phyloP scores from a whole-genome alignment of 768 basidiomycete genomes.

The Suillus subalutaceus region DNA sequence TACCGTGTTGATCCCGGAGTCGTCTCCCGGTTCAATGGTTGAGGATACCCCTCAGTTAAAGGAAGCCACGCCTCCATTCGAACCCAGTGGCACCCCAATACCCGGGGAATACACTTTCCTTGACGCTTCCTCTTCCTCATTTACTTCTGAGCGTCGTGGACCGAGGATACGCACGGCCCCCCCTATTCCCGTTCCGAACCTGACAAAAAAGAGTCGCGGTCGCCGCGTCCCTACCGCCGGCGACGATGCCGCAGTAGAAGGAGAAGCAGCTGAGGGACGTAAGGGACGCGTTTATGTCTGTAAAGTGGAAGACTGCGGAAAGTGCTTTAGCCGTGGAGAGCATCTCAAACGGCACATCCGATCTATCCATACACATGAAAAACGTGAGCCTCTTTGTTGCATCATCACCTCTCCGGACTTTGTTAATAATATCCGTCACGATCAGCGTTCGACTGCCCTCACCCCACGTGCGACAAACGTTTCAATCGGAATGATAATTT shows the following conservation, averaged over 20 bases:
- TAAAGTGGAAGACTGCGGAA: slow-evolving; percentile 69
- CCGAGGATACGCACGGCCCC: slow-evolving; percentile 57
- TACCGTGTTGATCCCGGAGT: slow-evolving; percentile 24
- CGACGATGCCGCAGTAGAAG: slow-evolving; percentile 24
- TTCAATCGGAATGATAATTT: slow-evolving; percentile 85
- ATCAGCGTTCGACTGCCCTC: slow-evolving; percentile 74
- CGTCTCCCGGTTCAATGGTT: slow-evolving; percentile 33
- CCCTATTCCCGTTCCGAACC: slow-evolving; percentile 73
- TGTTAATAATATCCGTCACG: slow-evolving; percentile 24
- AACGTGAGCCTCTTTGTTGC: slow-evolving; percentile 52
- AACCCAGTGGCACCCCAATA: slow-evolving; percentile 28
- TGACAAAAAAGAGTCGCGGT: slow-evolving; percentile 81
- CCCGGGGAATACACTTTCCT: slow-evolving; percentile 38
- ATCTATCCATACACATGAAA: slow-evolving; percentile 76
- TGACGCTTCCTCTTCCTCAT: slow-evolving; percentile 38
- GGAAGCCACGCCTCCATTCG: slow-evolving; percentile 12
- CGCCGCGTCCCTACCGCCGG: slow-evolving; percentile 67
- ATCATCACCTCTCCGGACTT: slow-evolving; percentile 20
- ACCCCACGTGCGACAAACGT: slow-evolving; percentile 65
- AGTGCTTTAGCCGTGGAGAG: slow-evolving; percentile 73
- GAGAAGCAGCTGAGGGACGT: slow-evolving; percentile 32
- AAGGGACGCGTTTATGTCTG: slow-evolving; percentile 54
- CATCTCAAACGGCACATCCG: slow-evolving; percentile 78
- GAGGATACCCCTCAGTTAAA: slow-evolving; percentile 23
- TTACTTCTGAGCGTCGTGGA: slow-evolving; percentile 43